Base-by-base conservation (phyloP, 768 basidiomycete species). In the Guyanaporus albipodus region DNA sequence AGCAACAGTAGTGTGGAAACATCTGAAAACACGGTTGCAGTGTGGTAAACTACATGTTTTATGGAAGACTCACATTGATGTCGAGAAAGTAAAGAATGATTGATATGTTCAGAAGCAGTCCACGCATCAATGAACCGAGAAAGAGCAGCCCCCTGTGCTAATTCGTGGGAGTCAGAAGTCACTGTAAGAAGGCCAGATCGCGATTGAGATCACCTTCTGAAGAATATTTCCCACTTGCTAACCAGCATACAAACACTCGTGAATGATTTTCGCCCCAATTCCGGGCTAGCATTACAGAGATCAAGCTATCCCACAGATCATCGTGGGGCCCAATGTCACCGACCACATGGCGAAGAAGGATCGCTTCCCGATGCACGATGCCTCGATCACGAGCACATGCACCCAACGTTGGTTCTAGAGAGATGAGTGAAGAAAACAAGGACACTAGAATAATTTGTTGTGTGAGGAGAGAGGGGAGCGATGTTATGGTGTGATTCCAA, bases 21-120 rank as follows among this genome's bases (percentile, higher is more conserved):
- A 60, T 89, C 93, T 96, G 56, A 22, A 23, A 32, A 23, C n/a
- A 33, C 40, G 21, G 32, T 24, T 17, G 46, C 35, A 24, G 23
- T 38, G 31, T 38, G 38, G 21, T 15, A 6, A 42, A 24, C 28
- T 14, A 17, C 8, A 17, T 43, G n/a, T 27, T 49, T 18, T 17
- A 45, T 14, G 34, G n/a, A 36, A 37, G 24, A 72, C 85, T 51
- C 66, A 91, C 91, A 90, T 43, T 70, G 80, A 67, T 95, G 91
- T 17, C 77, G 75, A 18, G 79, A 76, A 7, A 91, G 71, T 19
- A 88, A 67, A 0, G 91, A 90, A 62, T 87, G 85, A 51, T 82
- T 87, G 58, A 96, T 74, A 57, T 92, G 86, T 37, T 86, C 85
- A 2, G 80, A 66, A 19, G 83, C 76, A 4, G 85, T 73, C 95